Evolutionary conservation across 352 stramenopile genomes (phyloP).

Genomic region (Nothophytophthora sp.): DNA sequence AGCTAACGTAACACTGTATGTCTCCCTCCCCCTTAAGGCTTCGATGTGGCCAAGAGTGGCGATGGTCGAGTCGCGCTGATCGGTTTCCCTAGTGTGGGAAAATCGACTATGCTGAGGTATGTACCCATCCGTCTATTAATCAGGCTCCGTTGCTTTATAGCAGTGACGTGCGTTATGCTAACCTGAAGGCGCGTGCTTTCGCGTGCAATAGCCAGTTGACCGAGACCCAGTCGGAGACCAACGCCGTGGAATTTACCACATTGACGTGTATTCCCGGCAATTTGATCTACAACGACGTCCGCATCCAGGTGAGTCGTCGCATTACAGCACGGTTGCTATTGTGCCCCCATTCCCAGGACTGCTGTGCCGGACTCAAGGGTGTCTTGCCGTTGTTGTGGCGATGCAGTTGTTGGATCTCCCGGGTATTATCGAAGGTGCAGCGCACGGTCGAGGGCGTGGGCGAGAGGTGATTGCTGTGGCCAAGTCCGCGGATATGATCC

Average conservation of each 20-base stretch:
- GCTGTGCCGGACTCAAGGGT: too few relatives aligned
- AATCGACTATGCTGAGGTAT: conserved; percentile 86
- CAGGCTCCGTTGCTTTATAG: neutral
- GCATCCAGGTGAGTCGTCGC: conserved; percentile 92
- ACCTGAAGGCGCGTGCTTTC: neutral
- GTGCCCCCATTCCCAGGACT: too few relatives aligned
- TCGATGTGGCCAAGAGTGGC: conserved; percentile 94
- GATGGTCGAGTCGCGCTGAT: conserved; percentile 98
- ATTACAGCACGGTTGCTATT: too few relatives aligned
- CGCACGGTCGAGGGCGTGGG: conserved; percentile 97
- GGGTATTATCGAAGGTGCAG: conserved; percentile 99
- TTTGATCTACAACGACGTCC: conserved; percentile 95
- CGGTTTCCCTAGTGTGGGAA: conserved; percentile 91
- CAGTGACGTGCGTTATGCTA: neutral
- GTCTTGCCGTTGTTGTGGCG: neutral
- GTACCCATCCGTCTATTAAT: neutral
- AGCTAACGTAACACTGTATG: neutral
- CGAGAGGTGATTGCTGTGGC: conserved; percentile 99
- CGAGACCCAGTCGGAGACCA: conserved; percentile 96
- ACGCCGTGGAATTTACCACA: conserved; percentile 98
- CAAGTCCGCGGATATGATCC: conserved; percentile 98
- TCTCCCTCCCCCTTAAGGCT: conserved; percentile 52
- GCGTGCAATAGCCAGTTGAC: conserved; percentile 87
- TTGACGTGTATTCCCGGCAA: conserved; percentile 98
- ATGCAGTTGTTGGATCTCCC: conserved; percentile 97